phyloP scores from a whole-genome alignment of 148 eudicot genomes.

The Chenopodium formosanum region DNA sequence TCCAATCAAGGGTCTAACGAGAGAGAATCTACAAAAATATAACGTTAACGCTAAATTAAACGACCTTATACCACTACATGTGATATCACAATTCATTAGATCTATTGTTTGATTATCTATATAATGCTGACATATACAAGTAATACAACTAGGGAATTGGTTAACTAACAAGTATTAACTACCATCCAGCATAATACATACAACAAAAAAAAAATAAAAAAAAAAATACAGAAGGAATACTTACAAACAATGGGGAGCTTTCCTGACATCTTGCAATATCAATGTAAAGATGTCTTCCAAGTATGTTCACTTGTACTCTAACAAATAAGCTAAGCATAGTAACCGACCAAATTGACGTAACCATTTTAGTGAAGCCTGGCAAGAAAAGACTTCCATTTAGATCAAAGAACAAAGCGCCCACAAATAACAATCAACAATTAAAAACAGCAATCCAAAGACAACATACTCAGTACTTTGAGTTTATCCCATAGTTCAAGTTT shows the following conservation, averaged over 20 bases:
- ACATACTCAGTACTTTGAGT: constrained; percentile 87
- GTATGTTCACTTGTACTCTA: constrained; percentile 92
- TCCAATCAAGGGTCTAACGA: neutral
- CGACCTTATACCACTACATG: neutral
- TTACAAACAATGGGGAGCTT: constrained; percentile 63
- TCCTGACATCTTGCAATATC: constrained; percentile 81
- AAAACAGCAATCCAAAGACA: neutral
- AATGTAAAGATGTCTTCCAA: constrained; percentile 90
- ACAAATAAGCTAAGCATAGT: constrained; percentile 78
- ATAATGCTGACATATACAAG: constrained; percentile 1
- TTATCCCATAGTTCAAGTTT: constrained; percentile 90
- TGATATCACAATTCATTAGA: neutral
- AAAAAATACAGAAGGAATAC: constrained; percentile 21
- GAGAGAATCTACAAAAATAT: neutral
- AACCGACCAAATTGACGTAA: constrained; percentile 73
- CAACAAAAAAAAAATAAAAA: neutral
- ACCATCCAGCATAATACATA: neutral
- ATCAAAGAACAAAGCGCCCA: constrained; percentile 8
- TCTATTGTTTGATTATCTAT: neutral
- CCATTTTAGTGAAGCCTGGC: constrained; percentile 86
- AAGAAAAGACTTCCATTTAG: constrained; percentile 1
- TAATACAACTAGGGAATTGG: neutral
- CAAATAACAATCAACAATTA: neutral
- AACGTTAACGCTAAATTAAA: neutral
- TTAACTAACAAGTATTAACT: neutral